These are phyloP conservation scores for Penium margaritaceum DNA, from an alignment of 139 green algal species.

Conservation along the genomic window DNA sequence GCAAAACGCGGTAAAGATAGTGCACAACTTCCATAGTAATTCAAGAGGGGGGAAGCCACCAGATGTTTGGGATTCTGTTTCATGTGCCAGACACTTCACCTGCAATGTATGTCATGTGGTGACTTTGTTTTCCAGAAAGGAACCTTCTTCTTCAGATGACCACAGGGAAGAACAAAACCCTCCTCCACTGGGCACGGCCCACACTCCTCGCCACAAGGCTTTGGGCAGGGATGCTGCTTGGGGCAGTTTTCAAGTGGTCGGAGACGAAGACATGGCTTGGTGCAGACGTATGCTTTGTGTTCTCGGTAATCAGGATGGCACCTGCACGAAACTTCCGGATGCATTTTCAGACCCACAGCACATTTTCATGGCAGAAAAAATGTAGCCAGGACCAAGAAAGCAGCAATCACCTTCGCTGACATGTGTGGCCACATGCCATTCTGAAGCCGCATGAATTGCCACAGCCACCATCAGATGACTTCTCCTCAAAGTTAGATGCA, in stretches of 20 bases:
- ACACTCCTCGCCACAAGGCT: slow-evolving; percentile 8
- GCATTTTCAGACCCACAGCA: too few species aligned
- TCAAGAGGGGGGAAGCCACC: too few species aligned
- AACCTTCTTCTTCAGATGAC: background rate
- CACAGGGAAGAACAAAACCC: slow-evolving; percentile 4
- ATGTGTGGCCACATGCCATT: slow-evolving; percentile 31
- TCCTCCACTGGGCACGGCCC: slow-evolving; percentile 1
- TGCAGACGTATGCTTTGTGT: slow-evolving; percentile 7
- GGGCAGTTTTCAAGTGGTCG: background rate
- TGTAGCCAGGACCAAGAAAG: too few species aligned
- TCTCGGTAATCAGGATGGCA: slow-evolving; percentile 31
- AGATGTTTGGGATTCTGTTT: too few species aligned
- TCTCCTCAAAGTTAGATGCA: background rate
- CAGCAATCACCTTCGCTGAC: slow-evolving; percentile 17
- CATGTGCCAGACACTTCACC: too few species aligned
- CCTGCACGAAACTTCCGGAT: background rate
- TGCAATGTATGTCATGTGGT: too few species aligned
- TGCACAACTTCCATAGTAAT: too few species aligned
- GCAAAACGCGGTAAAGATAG: too few species aligned
- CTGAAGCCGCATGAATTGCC: background rate
- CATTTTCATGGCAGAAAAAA: too few species aligned
- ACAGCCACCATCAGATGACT: background rate
- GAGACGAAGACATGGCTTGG: slow-evolving; percentile 32
- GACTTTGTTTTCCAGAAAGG: too few species aligned
- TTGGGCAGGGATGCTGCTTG: slow-evolving; percentile 16